phyloP scores from a whole-genome alignment of 2,329 filamentous ascomycete genomes.

The Rosellinia necatrix region DNA sequence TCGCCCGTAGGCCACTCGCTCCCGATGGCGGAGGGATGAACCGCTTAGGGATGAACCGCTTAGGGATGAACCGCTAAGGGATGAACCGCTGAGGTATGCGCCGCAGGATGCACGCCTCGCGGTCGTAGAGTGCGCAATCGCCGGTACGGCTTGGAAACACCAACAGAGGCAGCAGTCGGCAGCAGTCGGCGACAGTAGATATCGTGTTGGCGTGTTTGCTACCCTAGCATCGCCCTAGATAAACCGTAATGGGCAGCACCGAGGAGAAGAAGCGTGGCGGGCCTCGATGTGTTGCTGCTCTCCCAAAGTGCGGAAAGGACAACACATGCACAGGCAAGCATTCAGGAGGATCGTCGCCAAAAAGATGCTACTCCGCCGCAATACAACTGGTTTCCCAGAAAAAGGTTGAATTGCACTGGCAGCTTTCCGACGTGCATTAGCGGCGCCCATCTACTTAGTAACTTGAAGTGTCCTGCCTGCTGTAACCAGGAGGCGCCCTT shows the following conservation, averaged over 20 bases:
- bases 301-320: neutral
- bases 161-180: neutral
- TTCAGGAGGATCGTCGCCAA: conserved; percentile 18
- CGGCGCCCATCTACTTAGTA: neutral
- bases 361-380: conserved; percentile 25
- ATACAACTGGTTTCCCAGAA: conserved; percentile 6
- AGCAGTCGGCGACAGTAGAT: neutral
- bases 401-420: conserved; percentile 18
- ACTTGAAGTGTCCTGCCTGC: neutral
- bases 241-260: too few relatives aligned
- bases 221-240: too few relatives aligned
- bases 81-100: neutral
- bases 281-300: neutral
- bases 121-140: conserved; percentile 3
- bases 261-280: neutral
- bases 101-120: neutral
- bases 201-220: too few relatives aligned
- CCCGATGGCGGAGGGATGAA: too few relatives aligned
- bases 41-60: too few relatives aligned
- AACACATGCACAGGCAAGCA: neutral
- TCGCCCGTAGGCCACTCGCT: neutral
- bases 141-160: neutral
- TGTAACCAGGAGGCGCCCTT: too few relatives aligned
- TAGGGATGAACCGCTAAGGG: neutral
- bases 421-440: conserved; percentile 21